A percentile compares a stretch with the other conserved stretches of the same genome.
Evolutionary conservation across 331 rosid genomes (phyloP).

Genomic region (Pyrus hybrid): DNA sequence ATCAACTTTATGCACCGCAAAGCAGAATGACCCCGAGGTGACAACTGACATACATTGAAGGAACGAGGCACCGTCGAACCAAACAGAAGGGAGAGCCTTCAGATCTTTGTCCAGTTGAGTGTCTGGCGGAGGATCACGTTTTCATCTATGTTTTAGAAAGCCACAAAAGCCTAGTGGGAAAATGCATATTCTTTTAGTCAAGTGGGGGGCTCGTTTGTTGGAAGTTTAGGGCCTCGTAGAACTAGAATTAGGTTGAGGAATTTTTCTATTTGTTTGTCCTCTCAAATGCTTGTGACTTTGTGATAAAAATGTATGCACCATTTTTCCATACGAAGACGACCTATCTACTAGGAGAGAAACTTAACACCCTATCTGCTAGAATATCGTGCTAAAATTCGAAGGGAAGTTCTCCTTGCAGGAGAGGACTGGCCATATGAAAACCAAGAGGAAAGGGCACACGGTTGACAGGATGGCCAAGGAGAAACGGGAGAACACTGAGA

Average conservation of each 20-base stretch:
- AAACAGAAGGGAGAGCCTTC: background rate
- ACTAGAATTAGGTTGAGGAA: background rate
- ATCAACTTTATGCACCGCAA: slow-evolving; percentile 29
- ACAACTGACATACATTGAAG: background rate
- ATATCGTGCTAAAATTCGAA: slow-evolving; percentile 60
- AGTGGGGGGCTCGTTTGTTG: background rate
- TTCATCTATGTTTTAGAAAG: background rate
- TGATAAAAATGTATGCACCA: background rate
- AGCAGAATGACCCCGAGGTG: slow-evolving; percentile 19
- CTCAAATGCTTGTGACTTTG: background rate
- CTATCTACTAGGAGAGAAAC: no score
- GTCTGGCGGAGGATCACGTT: background rate
- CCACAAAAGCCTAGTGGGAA: background rate
- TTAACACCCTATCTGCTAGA: no score
- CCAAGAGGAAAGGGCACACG: slow-evolving; percentile 46
- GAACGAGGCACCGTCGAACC: slow-evolving; percentile 12
- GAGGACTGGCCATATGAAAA: slow-evolving; percentile 88
- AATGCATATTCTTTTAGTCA: background rate
- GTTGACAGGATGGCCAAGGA: slow-evolving; percentile 20
- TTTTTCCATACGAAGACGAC: background rate
- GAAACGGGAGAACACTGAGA: slow-evolving; percentile 28
- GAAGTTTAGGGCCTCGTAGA: background rate
- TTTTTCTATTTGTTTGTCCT: background rate
- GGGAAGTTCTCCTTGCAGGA: slow-evolving; percentile 78
- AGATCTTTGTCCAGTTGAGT: slow-evolving; percentile 3